phyloP scores from a whole-genome alignment of 2,329 filamentous ascomycete genomes.

The Cladosporium sp. region DNA sequence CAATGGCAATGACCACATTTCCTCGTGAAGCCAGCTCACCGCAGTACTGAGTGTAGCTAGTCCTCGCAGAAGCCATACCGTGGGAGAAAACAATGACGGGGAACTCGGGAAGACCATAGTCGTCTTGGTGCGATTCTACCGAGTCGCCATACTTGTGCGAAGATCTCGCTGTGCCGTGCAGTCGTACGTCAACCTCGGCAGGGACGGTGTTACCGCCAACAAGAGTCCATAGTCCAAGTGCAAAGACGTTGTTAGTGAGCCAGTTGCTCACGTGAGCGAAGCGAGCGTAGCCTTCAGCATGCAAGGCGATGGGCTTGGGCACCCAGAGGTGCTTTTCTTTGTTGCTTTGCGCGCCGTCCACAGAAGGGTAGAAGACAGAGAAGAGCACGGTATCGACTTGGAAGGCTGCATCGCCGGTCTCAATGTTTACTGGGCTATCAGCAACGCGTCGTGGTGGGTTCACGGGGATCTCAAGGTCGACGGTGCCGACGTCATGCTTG shows the following conservation, averaged over 20 bases:
- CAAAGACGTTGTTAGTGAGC: conserved; percentile 36
- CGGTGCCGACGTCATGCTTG: conserved; percentile 39
- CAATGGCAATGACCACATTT: conserved; percentile 43
- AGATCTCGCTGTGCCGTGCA: conserved; percentile 30
- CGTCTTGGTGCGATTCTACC: conserved; percentile 24
- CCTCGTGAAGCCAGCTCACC: conserved; percentile 45
- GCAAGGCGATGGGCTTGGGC: conserved; percentile 39
- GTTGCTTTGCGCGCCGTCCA: conserved; percentile 21
- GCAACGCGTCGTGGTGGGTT: conserved; percentile 33
- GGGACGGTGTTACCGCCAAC: conserved; percentile 41
- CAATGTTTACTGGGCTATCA: conserved; percentile 33
- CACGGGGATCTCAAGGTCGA: conserved; percentile 41
- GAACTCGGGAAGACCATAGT: conserved; percentile 30
- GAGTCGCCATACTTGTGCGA: conserved; percentile 27
- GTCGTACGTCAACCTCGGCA: conserved; percentile 40
- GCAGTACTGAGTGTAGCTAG: conserved; percentile 44
- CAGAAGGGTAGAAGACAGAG: conserved; percentile 44
- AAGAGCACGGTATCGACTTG: conserved; percentile 43
- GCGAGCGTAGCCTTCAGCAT: conserved; percentile 42
- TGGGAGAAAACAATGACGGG: conserved; percentile 46
- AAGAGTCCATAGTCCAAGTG: conserved; percentile 38
- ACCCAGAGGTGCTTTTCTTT: conserved; percentile 39
- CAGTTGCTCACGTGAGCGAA: conserved; percentile 37
- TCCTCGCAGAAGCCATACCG: conserved; percentile 44
- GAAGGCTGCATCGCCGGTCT: conserved; percentile 38